Conservation (phyloP, 805 yeast species). For the Yarrowia deformans region DNA sequence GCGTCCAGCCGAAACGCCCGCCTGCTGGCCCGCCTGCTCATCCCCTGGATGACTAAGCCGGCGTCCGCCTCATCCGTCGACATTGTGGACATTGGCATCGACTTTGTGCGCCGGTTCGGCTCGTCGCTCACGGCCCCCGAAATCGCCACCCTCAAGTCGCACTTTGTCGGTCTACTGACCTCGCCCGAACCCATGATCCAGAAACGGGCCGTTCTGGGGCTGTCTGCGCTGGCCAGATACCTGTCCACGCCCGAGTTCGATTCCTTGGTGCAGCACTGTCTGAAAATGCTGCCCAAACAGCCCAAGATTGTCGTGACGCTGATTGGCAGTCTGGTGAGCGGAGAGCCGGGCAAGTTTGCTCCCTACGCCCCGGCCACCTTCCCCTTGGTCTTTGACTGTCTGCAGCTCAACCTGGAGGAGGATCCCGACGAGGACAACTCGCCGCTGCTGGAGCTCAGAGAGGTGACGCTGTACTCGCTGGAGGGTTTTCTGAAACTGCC, state of each 20-base stretch:
- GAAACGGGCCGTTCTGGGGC: conserved; percentile 59
- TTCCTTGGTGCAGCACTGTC: conserved; percentile 6
- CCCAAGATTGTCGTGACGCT: conserved; percentile 32
- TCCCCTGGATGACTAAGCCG: conserved; percentile 42
- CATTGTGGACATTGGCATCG: conserved; percentile 66
- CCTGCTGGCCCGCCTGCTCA: conserved; percentile 45
- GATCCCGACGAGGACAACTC: conserved; percentile 56
- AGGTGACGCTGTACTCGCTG: conserved; percentile 57
- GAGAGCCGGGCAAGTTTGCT: conserved; percentile 43
- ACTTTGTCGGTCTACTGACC: conserved; percentile 52
- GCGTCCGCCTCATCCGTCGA: conserved; percentile 55
- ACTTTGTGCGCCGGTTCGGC: conserved; percentile 61
- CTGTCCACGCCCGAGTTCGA: conserved; percentile 42
- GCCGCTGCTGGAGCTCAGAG: conserved; percentile 58
- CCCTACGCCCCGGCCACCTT: conserved; percentile 41
- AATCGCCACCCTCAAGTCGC: conserved; percentile 45
- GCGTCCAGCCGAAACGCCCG: conserved; percentile 45
- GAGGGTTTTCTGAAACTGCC: conserved; percentile 43
- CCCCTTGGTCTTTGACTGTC: conserved; percentile 42
- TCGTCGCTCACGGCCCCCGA: conserved; percentile 53
- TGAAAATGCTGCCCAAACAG: neutral
- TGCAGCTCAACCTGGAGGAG: conserved; percentile 48
- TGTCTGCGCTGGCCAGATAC: conserved; percentile 54
- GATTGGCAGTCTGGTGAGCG: conserved; percentile 46
- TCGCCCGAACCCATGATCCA: conserved; percentile 56